Evolutionary conservation across 73 alveolate genomes (phyloP).

Genomic region (Effrenium voratum): DNA sequence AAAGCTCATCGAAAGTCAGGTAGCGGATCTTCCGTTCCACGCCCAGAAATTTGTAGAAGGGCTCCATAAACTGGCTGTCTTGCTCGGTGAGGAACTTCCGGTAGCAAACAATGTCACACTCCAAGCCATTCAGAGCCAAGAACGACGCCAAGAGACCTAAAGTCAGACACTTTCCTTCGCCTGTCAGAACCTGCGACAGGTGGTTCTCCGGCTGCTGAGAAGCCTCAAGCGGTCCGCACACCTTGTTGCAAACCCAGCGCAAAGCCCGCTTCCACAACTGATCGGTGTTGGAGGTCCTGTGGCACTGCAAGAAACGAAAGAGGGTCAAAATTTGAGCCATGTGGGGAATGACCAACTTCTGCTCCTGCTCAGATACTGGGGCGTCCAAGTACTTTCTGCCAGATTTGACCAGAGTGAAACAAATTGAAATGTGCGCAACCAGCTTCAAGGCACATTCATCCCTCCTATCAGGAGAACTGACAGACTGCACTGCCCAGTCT

Average conservation of each 20-base stretch:
- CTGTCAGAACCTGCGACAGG: slow-evolving; percentile 36
- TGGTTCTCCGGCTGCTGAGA: slow-evolving; percentile 23
- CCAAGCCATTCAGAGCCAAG: slow-evolving; percentile 25
- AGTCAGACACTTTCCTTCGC: slow-evolving; percentile 44
- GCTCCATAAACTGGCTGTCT: background rate
- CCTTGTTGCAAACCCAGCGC: background rate
- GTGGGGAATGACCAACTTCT: slow-evolving; percentile 27
- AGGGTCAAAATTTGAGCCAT: slow-evolving; percentile 26
- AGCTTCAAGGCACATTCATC: background rate
- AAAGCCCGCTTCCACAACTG: background rate
- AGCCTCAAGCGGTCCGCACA: background rate
- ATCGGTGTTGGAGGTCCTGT: background rate
- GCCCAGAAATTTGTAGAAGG: slow-evolving; percentile 33
- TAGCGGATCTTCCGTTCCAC: slow-evolving; percentile 27
- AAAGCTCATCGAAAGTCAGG: slow-evolving; percentile 15
- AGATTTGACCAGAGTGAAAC: slow-evolving; percentile 2
- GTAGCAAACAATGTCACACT: slow-evolving; percentile 28
- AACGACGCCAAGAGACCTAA: slow-evolving; percentile 6
- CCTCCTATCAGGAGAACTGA: background rate
- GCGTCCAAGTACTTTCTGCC: background rate
- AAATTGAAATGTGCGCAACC: background rate
- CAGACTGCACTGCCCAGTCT: background rate
- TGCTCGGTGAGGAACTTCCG: slow-evolving; percentile 1
- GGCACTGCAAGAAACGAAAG: slow-evolving; percentile 19
- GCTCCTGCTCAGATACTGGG: background rate